Percentiles rank a stretch among this genome's conserved stretches.
Evolutionary conservation across 495 filamentous ascomycete genomes (phyloP).

Genomic region (Penicillium steckii): DNA sequence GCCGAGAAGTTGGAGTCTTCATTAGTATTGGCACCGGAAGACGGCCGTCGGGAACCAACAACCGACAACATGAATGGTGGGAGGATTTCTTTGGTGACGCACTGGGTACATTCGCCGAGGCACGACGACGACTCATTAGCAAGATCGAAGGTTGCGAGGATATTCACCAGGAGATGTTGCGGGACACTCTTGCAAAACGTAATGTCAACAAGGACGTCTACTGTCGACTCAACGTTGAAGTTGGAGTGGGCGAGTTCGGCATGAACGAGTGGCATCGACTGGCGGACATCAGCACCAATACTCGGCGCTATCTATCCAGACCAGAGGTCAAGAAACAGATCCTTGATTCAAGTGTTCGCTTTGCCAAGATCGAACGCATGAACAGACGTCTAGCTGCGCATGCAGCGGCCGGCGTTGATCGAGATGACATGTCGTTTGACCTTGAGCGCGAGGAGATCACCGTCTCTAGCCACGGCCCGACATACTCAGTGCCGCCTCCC

Average conservation of each 20-base stretch:
- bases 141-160: slow-evolving; percentile 96
- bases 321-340: slow-evolving; percentile 73
- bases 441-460: slow-evolving; percentile 25
- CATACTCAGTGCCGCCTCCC: slow-evolving; percentile 35
- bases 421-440: slow-evolving; percentile 27
- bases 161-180: slow-evolving; percentile 81
- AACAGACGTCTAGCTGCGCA: slow-evolving; percentile 46
- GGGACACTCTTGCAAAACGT: slow-evolving; percentile 70
- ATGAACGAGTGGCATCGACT: slow-evolving; percentile 98
- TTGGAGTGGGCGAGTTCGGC: slow-evolving; percentile 95
- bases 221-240: slow-evolving; percentile 95
- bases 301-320: slow-evolving; percentile 75
- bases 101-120: slow-evolving; percentile 83
- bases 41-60: slow-evolving; percentile 68
- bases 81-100: slow-evolving; percentile 78
- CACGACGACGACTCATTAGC: slow-evolving; percentile 72
- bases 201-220: slow-evolving; percentile 88
- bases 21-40: slow-evolving; percentile 92
- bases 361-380: slow-evolving; percentile 79
- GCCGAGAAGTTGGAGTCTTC: slow-evolving; percentile 84
- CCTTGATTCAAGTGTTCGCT: slow-evolving; percentile 70
- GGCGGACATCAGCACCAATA: slow-evolving; percentile 89
- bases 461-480: slow-evolving; percentile 15
- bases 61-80: slow-evolving; percentile 77
- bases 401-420: slow-evolving; percentile 35